These are phyloP conservation scores for Pseudocercospora eumusae DNA, from an alignment of 2,329 filamentous ascomycete species.

Conservation along the genomic window DNA sequence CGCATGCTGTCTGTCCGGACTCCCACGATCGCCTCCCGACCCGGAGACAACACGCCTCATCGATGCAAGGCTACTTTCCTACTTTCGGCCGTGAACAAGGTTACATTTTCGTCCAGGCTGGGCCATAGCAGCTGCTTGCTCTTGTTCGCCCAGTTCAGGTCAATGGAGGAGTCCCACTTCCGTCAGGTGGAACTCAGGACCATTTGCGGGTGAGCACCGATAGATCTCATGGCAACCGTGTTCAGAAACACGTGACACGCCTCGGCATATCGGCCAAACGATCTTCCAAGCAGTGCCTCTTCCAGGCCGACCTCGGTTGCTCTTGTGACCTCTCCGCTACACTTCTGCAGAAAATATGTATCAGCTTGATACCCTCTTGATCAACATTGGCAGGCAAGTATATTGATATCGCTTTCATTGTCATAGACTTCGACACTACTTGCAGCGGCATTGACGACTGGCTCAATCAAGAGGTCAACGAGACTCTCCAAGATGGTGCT, in stretches of 20 bases:
- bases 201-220: too few relatives aligned
- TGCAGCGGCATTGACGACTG: not conserved
- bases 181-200: too few relatives aligned
- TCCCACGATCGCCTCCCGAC: not conserved
- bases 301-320: not conserved
- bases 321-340: not conserved
- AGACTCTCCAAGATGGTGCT: constrained; percentile 17
- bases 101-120: not conserved
- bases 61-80: not conserved
- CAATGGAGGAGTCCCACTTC: too few relatives aligned
- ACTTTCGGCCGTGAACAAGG: not conserved
- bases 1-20: not conserved
- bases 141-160: not conserved
- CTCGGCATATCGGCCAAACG: not conserved
- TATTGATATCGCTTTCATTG: not conserved
- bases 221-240: too few relatives aligned
- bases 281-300: not conserved
- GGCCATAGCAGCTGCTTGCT: not conserved
- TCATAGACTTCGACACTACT: not conserved
- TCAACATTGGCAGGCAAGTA: not conserved
- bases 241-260: not conserved
- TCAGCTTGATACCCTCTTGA: not conserved
- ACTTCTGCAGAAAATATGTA: too few relatives aligned
- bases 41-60: not conserved
- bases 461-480: not conserved